Evolutionary conservation across 2,329 filamentous ascomycete genomes (phyloP).

Genomic region (Aspergillus nomiae): DNA sequence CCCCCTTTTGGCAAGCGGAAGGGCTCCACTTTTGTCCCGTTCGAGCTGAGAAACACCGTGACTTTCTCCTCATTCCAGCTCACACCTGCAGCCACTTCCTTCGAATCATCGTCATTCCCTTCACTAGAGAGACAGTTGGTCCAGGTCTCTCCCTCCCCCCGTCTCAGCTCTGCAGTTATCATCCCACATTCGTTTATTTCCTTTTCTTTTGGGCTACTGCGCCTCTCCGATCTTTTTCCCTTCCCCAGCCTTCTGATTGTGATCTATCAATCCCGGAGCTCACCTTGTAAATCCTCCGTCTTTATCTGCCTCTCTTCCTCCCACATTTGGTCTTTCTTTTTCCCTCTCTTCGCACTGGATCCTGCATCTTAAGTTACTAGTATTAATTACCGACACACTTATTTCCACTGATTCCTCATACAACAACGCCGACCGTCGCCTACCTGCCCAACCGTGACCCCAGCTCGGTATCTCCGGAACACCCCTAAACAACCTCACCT

Average conservation of each 20-base stretch:
- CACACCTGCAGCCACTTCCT: not conserved
- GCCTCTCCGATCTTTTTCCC: not conserved
- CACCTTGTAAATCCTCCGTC: slow-evolving; percentile 3
- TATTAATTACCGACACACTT: too few relatives aligned
- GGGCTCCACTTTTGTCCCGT: not conserved
- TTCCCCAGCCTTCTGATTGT: slow-evolving; percentile 1
- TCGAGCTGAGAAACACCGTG: not conserved
- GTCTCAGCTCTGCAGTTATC: not conserved
- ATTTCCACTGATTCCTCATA: not conserved
- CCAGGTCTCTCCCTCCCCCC: not conserved
- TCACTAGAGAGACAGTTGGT: not conserved
- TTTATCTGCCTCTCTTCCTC: not conserved
- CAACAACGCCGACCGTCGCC: not conserved
- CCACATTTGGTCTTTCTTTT: not conserved
- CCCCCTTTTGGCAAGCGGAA: not conserved
- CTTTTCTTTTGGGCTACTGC: not conserved
- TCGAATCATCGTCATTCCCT: slow-evolving; percentile 1
- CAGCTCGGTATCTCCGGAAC: slow-evolving; percentile 1
- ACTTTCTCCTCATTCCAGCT: slow-evolving; percentile 3
- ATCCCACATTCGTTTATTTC: not conserved
- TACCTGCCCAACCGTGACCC: not conserved
- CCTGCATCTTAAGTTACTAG: not conserved
- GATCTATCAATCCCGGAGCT: slow-evolving; percentile 8
- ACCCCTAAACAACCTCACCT: slow-evolving; percentile 3
- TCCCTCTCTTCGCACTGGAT: not conserved